Evolutionary conservation across 306 rosid species (phyloP), one percentile per base, ranked within the genome.

Genomic region (Pachyrhizus erosus): DNA sequence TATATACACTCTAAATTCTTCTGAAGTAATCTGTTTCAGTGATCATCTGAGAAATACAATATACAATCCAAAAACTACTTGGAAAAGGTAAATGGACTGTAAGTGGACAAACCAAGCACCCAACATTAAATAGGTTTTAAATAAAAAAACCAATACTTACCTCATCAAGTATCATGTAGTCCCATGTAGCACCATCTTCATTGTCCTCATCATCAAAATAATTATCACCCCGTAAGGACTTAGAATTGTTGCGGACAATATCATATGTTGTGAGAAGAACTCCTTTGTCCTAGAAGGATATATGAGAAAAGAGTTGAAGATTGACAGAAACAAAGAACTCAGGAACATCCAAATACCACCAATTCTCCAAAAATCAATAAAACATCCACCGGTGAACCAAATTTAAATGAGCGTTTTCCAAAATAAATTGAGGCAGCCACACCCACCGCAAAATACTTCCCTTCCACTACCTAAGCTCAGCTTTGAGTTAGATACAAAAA

Each of bases 151-250:
- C 3, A 48, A 60, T 40, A 24, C 74, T 71, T 70, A 96, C 99
- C 93, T 93, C 99, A 87, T 96, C 99, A 40, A 96, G 98, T 73
- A 96, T 92, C 99, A 96, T 91, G 84, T 96, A 93, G 87, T 96
- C 99, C 99, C 99, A 96, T 17, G 83, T 85, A 51, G 80, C 34
- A 12, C 79, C 69, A 65, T 92, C 98, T 55, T 91, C 98, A 34
- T 55, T 81, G 45, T 88, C 96, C 24, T 89, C 98, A 8, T 90
- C 93, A 33, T 82, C 87, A 14, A 45, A 80, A 73, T 48, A 73
- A 61, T 29, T 29, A 69, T 40, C 39, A n/a, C 94, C 97, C 57
- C 34, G 83, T 73, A 95, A 78, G 76, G 99, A 86, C 87, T 91
- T 93, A 17, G 89, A 87, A 88, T 93, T 96, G 83, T 90, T 89